A percentile compares a stretch with the other conserved stretches of the same genome.
Evolutionary conservation across 1,284 basidiomycete species (phyloP).

Genomic region (Heliocybe sulcata): DNA sequence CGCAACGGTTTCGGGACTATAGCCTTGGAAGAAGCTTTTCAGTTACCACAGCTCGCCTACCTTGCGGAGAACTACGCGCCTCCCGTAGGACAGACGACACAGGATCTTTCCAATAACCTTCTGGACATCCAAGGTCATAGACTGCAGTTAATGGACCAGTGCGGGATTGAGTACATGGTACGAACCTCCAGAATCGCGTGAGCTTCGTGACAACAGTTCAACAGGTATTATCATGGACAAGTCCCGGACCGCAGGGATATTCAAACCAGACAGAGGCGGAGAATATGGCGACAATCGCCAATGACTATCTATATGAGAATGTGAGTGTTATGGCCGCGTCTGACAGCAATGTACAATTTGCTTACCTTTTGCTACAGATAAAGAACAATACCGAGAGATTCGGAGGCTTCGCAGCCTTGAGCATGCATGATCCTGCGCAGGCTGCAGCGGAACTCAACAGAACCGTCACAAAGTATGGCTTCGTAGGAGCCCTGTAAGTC

Average conservation of each 20-base stretch:
- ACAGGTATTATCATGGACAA: constrained; percentile 28
- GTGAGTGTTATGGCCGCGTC: constrained; percentile 21
- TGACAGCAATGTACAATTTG: constrained; percentile 1
- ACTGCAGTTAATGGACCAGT: constrained; percentile 28
- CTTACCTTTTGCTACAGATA: background rate
- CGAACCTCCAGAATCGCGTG: background rate
- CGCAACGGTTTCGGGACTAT: constrained; percentile 20
- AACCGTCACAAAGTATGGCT: constrained; percentile 31
- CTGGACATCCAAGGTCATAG: constrained; percentile 25
- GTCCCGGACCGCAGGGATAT: constrained; percentile 32
- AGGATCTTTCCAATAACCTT: constrained; percentile 6
- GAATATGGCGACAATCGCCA: constrained; percentile 24
- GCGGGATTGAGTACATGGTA: constrained; percentile 30
- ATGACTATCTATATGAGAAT: constrained; percentile 20
- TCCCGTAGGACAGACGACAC: constrained; percentile 6
- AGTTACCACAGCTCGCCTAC: constrained; percentile 24
- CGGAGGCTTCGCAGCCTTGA: constrained; percentile 33
- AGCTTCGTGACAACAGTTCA: background rate
- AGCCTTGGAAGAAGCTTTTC: constrained; percentile 34
- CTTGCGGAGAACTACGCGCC: constrained; percentile 16
- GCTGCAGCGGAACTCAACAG: constrained; percentile 34
- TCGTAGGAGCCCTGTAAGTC: constrained; percentile 13
- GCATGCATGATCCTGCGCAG: constrained; percentile 35
- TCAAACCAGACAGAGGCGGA: constrained; percentile 27
- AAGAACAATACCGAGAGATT: constrained; percentile 30